Evolutionary conservation across 176 grass and related monocot species (phyloP).

Genomic region (Puya raimondii): DNA sequence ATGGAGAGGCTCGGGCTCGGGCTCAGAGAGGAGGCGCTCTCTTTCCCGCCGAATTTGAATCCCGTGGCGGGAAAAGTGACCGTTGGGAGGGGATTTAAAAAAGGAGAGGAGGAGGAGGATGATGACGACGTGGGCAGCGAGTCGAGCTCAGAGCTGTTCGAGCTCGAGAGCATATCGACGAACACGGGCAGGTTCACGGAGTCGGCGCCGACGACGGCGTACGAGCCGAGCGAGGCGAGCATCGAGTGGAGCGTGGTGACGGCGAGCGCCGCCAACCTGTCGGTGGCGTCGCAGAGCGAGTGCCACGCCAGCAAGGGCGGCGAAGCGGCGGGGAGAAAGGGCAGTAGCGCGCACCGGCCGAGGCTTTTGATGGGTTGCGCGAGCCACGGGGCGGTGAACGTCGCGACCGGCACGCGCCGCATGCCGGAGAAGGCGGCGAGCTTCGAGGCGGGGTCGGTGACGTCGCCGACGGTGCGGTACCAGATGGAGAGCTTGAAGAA

Average conservation of each 20-base stretch:
- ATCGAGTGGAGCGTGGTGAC: slow-evolving; percentile 84
- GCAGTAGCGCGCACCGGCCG: slow-evolving; percentile 12
- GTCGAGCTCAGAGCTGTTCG: slow-evolving; percentile 93
- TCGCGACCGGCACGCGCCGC: slow-evolving; percentile 14
- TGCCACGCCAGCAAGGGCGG: not conserved
- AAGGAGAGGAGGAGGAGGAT: not conserved
- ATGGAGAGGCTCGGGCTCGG: not conserved
- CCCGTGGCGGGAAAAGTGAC: slow-evolving; percentile 26
- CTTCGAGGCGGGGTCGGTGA: not conserved
- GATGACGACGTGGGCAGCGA: slow-evolving; percentile 43
- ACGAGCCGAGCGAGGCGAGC: slow-evolving; percentile 87
- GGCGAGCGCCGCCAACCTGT: slow-evolving; percentile 37
- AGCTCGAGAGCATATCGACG: slow-evolving; percentile 76
- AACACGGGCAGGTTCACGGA: slow-evolving; percentile 33
- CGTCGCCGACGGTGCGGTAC: slow-evolving; percentile 19
- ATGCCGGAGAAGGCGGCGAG: not conserved
- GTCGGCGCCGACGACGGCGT: not conserved
- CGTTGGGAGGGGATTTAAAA: slow-evolving; percentile 15
- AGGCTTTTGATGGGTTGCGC: slow-evolving; percentile 56
- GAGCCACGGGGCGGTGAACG: slow-evolving; percentile 57
- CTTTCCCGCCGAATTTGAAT: slow-evolving; percentile 19
- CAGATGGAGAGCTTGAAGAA: slow-evolving; percentile 21
- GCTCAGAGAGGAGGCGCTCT: slow-evolving; percentile 11
- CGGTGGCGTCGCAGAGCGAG: slow-evolving; percentile 33
- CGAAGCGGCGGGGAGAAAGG: not conserved